Percentiles rank a stretch among this genome's conserved stretches.
These are phyloP conservation scores for Citrus sp. DNA, from an alignment of 345 rosid genomes.

Conservation along the genomic window DNA sequence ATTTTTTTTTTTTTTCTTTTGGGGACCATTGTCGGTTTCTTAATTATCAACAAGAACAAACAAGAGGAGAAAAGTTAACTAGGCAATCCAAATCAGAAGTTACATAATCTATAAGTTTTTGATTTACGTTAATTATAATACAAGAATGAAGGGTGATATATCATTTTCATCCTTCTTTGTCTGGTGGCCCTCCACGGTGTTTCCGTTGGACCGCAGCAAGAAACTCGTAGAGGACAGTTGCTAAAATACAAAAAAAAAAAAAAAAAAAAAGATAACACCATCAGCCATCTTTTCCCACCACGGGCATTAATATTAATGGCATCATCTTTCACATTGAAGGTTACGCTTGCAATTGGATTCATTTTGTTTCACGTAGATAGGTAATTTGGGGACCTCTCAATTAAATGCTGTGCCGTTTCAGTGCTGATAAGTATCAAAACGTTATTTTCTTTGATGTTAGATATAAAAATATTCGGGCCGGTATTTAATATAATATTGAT, in stretches of 20 bases:
- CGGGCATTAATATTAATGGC: not conserved
- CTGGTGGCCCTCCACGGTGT: conserved; percentile 20
- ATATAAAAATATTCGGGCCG: not conserved
- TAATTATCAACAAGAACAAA: not conserved
- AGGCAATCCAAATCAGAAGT: not conserved
- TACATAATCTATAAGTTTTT: not conserved
- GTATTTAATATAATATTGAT: conserved; percentile 5
- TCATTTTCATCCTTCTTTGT: conserved; percentile 9
- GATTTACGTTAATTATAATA: not conserved
- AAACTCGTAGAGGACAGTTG: not conserved
- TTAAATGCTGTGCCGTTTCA: conserved; percentile 3
- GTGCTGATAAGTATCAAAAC: not conserved
- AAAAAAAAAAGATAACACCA: not conserved
- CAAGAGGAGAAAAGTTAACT: not conserved
- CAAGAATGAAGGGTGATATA: too few species aligned
- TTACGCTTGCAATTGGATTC: not conserved
- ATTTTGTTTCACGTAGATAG: not conserved
- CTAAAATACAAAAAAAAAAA: not conserved
- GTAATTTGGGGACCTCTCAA: conserved; percentile 22
- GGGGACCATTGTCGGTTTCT: not conserved
- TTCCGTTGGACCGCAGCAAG: conserved; percentile 19
- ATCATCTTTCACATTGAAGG: not conserved
- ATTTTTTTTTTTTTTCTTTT: not conserved
- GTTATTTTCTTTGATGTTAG: conserved; percentile 5
- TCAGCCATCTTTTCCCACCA: not conserved